Percentiles rank a stretch among this genome's conserved stretches.
Evolutionary conservation across 176 grass and related monocot species (phyloP).

Genomic region (Oryza meridionalis): DNA sequence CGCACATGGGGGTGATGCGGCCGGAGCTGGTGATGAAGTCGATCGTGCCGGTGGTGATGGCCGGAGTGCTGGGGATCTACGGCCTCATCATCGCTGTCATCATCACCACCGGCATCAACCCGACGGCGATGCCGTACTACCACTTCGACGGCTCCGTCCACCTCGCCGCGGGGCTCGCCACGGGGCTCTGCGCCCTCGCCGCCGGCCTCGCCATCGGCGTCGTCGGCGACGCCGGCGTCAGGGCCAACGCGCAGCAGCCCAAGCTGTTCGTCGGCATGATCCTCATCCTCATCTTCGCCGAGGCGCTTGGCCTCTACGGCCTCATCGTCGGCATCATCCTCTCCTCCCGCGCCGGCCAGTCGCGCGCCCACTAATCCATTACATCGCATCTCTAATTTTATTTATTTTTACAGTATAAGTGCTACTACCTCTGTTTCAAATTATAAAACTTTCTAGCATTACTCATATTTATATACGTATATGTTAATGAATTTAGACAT

Average conservation of each 20-base stretch:
- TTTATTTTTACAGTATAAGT: too few species aligned
- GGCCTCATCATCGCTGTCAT: constrained; percentile 32
- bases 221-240: constrained; percentile 42
- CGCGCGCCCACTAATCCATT: background rate
- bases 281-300: constrained; percentile 41
- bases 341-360: background rate
- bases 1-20: constrained; percentile 20
- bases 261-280: constrained; percentile 29
- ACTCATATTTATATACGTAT: too few species aligned
- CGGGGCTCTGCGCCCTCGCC: background rate
- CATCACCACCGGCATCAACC: constrained; percentile 17
- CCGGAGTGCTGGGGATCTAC: constrained; percentile 31
- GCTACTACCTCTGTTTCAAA: too few species aligned
- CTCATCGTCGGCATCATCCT: constrained; percentile 41
- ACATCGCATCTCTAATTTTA: background rate
- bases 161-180: constrained; percentile 26
- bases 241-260: constrained; percentile 48
- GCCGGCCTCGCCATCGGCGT: constrained; percentile 42
- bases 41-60: constrained; percentile 30
- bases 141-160: constrained; percentile 36
- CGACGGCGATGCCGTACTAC: constrained; percentile 3
- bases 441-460: too few species aligned
- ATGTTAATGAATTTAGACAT: too few species aligned
- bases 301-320: constrained; percentile 30
- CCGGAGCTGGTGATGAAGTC: constrained; percentile 39